Percentiles rank a stretch among this genome's conserved stretches.
These are phyloP conservation scores for Puccinia triticina DNA, from an alignment of 1,284 basidiomycete species.

Conservation along the genomic window DNA sequence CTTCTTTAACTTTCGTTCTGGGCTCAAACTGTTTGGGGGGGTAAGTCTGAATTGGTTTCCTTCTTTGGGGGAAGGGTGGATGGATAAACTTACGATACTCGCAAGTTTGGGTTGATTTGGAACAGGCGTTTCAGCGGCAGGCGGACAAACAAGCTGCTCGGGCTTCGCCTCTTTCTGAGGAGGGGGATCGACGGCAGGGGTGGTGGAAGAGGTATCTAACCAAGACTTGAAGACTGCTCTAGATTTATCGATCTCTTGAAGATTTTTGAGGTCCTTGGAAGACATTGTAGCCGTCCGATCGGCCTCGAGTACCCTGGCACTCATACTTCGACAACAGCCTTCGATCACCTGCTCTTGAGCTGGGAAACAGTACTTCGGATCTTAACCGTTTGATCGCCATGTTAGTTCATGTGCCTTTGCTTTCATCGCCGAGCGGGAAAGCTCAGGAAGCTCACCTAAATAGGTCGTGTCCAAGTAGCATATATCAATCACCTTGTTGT, in stretches of 20 bases:
- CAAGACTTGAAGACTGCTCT: background rate
- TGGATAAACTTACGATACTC: background rate
- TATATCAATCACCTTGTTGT: slow-evolving; percentile 35
- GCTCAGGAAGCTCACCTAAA: background rate
- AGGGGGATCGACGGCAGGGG: background rate
- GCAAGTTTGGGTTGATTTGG: slow-evolving; percentile 2
- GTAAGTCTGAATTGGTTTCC: background rate
- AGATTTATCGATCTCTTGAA: background rate
- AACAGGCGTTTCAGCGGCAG: background rate
- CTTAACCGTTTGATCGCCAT: background rate
- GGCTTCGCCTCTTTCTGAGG: background rate
- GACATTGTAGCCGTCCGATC: slow-evolving; percentile 3
- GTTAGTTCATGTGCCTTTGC: background rate
- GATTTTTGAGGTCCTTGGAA: background rate
- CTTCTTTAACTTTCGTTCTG: background rate
- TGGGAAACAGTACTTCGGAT: slow-evolving; percentile 51
- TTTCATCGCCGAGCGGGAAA: no score
- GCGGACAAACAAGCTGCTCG: background rate
- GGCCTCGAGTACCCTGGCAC: background rate
- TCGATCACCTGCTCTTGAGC: slow-evolving; percentile 49
- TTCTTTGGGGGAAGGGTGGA: background rate
- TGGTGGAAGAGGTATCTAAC: background rate
- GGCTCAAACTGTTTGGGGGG: background rate
- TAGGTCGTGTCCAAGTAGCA: slow-evolving; percentile 51
- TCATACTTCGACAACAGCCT: background rate